Evolutionary conservation across 2,329 filamentous ascomycete genomes (phyloP), one percentile per base, ranked within the genome.

Genomic region (Tolypocladium ovalisporum): DNA sequence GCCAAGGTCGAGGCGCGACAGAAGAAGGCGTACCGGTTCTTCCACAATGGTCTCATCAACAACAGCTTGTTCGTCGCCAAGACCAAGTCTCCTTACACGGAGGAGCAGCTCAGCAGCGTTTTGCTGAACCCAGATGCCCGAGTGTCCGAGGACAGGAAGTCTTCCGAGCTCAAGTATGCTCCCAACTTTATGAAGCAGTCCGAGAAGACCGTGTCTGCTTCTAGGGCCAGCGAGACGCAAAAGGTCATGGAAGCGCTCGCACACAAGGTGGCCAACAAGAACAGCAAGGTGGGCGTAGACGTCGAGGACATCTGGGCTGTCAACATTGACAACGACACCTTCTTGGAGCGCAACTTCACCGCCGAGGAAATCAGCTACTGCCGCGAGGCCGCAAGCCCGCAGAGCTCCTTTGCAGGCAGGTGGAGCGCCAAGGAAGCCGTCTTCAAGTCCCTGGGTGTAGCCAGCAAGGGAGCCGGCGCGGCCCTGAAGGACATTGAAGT

Each of bases 391-490:
- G 77, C 90, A 7, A 87, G 83, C 68, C 89, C 91, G 1, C 90
- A 90, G 69, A 89, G 92, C 63, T 95, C 90, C 55, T 99, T 97
- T 74, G 90, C 93, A 6, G 94, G 94, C 54, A 86, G 91, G 64
- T 99, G 94, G 94, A 93, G 88, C 67, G 94, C 94, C 39, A 99
- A 99, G 79, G 94, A 99, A 76, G 94, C 94, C 34, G 92, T 99
- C 1, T 99, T 99, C 82, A 99, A 99, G 83, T 91, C 90, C 40
- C 80, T 99, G 17, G 91, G 92, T 63, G 92, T 97, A 15, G 76
- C 82, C 65, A 88, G 92, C 73, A 86, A 89, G 75, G 94, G 94
- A 60, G 92, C 88, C 12, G 94, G 95, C 62, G 93, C 94, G 59
- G 81, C 90, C 19, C 74, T 99, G 74, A 94, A 87, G 78, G 92